phyloP scores from a whole-genome alignment of 768 basidiomycete species.

The Cystobasidium tubakii region DNA sequence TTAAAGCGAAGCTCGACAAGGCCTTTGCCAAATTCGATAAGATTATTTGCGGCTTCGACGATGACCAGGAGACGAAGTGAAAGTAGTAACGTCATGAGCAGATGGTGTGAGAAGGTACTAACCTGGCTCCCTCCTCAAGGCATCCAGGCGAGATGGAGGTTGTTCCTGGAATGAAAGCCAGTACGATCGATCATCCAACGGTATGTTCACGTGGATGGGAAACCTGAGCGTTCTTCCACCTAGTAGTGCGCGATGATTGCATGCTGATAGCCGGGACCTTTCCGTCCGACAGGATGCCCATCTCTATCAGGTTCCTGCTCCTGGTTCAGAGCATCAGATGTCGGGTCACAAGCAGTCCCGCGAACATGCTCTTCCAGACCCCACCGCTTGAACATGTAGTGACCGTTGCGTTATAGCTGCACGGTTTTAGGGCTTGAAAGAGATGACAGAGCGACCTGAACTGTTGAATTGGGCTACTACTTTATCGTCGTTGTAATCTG shows the following conservation, averaged over 20 bases:
- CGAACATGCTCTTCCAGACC: conserved; percentile 24
- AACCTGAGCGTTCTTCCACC: too few species aligned
- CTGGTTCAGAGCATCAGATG: not conserved
- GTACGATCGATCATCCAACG: conserved; percentile 4
- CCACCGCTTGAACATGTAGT: not conserved
- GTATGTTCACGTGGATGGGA: not conserved
- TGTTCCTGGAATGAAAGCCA: not conserved
- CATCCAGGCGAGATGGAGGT: conserved; percentile 28
- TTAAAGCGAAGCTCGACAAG: conserved; percentile 3
- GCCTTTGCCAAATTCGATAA: conserved; percentile 8
- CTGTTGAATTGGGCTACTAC: too few species aligned
- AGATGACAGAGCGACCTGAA: too few species aligned
- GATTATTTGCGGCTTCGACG: conserved; percentile 16
- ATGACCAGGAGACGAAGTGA: conserved; percentile 29
- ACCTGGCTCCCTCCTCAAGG: too few species aligned
- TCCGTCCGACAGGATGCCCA: not conserved
- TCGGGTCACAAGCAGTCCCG: conserved; percentile 19
- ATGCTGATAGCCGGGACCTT: not conserved
- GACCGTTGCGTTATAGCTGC: too few species aligned
- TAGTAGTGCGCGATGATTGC: not conserved
- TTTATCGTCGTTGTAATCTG: too few species aligned
- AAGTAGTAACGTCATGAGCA: too few species aligned
- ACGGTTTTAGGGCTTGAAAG: too few species aligned
- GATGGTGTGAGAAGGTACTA: too few species aligned
- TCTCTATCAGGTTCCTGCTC: conserved; percentile 9